Conservation (phyloP, 108 stramenopile species). For the Cyclotella cryptica region DNA sequence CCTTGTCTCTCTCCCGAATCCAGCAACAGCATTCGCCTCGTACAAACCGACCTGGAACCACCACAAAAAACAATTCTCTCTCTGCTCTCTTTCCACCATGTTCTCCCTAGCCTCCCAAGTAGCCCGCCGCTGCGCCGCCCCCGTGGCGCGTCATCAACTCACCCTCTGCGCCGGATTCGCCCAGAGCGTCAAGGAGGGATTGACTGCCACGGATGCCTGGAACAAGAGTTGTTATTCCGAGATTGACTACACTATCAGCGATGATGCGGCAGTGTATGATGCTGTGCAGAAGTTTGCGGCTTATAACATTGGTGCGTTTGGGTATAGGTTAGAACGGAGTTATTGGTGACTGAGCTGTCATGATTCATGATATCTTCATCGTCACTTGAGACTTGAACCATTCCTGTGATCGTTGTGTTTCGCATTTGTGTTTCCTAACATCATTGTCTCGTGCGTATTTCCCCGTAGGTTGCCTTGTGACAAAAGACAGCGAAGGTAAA, state of each 20-base stretch:
- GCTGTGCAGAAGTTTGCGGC: conserved; percentile 94
- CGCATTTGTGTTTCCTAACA: not conserved
- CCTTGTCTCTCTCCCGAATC: too few relatives aligned
- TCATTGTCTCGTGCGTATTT: not conserved
- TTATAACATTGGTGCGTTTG: conserved; percentile 66
- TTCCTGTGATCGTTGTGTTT: not conserved
- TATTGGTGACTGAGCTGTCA: too few relatives aligned
- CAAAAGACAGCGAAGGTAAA: conserved; percentile 56
- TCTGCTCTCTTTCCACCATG: conserved; percentile 18
- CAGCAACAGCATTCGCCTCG: too few relatives aligned
- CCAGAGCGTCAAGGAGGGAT: conserved; percentile 59
- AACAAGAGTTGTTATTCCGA: conserved; percentile 84
- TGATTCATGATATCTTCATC: too few relatives aligned
- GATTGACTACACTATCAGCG: conserved; percentile 86
- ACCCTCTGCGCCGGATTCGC: conserved; percentile 28
- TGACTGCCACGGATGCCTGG: conserved; percentile 84
- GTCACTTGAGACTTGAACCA: not conserved
- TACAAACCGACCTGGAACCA: too few relatives aligned
- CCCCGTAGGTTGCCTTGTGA: conserved; percentile 50
- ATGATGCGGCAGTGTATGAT: conserved; percentile 88
- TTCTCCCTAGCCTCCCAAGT: conserved; percentile 51
- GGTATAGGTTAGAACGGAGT: not conserved
- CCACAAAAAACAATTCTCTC: too few relatives aligned
- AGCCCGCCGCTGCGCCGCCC: conserved; percentile 42
- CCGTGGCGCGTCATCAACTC: conserved; percentile 40